A percentile compares a stretch with the other conserved stretches of the same genome.
Evolutionary conservation across 371 early-diverging fungal genomes (phyloP).

Genomic region (Mucor saturninus): DNA sequence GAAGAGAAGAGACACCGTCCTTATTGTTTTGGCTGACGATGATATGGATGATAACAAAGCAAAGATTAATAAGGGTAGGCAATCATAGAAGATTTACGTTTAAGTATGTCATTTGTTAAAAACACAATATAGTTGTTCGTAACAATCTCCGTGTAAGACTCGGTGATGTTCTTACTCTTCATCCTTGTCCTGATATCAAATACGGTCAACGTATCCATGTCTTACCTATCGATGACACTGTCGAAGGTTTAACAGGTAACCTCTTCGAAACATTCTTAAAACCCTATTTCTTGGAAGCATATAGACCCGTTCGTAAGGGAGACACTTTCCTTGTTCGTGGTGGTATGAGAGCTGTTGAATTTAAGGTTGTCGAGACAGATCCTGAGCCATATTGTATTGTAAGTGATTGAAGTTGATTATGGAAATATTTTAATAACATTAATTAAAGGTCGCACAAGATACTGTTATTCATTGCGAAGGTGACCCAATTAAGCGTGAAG

Average conservation of each 20-base stretch:
- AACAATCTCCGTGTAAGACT: constrained; percentile 97
- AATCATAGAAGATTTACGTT: not conserved
- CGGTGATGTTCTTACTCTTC: constrained; percentile 98
- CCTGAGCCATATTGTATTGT: constrained; percentile 97
- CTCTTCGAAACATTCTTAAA: constrained; percentile 97
- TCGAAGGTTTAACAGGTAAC: constrained; percentile 97
- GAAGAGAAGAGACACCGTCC: constrained; percentile 96
- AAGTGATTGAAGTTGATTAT: constrained; percentile 40
- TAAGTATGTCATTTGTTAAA: not conserved
- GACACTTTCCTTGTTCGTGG: constrained; percentile 95
- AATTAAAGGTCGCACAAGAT: constrained; percentile 92
- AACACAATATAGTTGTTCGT: constrained; percentile 76
- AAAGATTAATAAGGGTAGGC: constrained; percentile 88
- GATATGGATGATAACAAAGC: constrained; percentile 93
- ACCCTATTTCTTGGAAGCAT: constrained; percentile 96
- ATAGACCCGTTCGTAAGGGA: constrained; percentile 95
- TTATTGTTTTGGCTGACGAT: constrained; percentile 93
- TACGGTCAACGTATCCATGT: constrained; percentile 96
- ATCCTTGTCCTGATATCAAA: constrained; percentile 95
- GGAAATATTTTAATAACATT: constrained; percentile 88
- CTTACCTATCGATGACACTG: constrained; percentile 98
- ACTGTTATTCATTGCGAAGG: constrained; percentile 98
- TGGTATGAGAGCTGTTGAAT: constrained; percentile 98
- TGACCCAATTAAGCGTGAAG: constrained; percentile 98
- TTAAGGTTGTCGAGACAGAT: constrained; percentile 98